Base-by-base conservation (phyloP, 345 rosid species). In the Eucalyptus paniculata region DNA sequence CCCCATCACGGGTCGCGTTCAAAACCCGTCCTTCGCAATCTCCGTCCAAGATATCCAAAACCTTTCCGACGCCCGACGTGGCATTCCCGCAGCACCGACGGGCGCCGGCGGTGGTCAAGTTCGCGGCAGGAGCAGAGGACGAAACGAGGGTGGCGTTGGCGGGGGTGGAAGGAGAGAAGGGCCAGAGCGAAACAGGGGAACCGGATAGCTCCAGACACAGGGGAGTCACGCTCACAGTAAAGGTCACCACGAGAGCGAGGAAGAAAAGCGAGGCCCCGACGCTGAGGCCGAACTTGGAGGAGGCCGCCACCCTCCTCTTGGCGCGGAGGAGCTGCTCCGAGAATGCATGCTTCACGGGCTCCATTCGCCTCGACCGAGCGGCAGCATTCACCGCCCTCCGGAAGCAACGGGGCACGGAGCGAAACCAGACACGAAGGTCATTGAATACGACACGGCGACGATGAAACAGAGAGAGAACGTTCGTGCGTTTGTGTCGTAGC, bases 231-330 rank as follows among this genome's bases (percentile, higher is more conserved):
- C 30, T 77, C 85, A 92, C 13, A 62, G 62, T 42, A 96, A 95
- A 11, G 92, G 87, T 50, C 80, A 91, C 45, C 94, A 69, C 12
- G 96, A 92, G 90, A 15, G 94, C 91, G 37, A 96, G 85, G 45
- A 95, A 44, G 89, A 93, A 58, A 45, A 95, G 87, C 51, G 95
- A 92, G 87, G 92, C 95, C 9, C 90, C 91, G 37, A 95, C 87
- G 87, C 96, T 94, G 87, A 95, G 89, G 67, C 93, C 91, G 88
- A 94, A 92, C 86, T 96, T 94, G 47, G 94, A 92, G 60, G 94
- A 89, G 7, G 91, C 90, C 91, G 93, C 90, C 17, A 91, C 90
- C 91, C 94, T 45, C 93, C 90, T 77, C 85, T 21, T 77, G 85
- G 85, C 21, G 47, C 11, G 85, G 17, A 77, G 85, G 26, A 77